Conservation (phyloP, 2,329 filamentous ascomycete species). For the Ascochyta fabae region DNA sequence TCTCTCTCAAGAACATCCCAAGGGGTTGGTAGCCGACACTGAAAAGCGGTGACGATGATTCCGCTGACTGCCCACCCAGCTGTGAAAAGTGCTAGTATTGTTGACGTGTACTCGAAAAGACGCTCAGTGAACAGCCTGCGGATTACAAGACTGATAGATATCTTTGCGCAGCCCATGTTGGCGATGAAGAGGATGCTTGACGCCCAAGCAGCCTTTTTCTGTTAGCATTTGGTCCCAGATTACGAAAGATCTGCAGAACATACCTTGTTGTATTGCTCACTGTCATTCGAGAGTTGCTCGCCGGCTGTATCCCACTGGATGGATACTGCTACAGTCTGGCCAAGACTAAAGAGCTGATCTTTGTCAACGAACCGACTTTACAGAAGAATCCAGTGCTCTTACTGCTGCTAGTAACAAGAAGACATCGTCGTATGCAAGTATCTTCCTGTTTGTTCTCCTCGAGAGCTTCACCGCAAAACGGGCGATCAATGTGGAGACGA, state of each 20-base stretch:
- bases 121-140: slow-evolving; percentile 27
- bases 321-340: slow-evolving; percentile 36
- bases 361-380: not conserved
- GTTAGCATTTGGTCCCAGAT: slow-evolving; percentile 5
- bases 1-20: slow-evolving; percentile 24
- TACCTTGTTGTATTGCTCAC: slow-evolving; percentile 33
- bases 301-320: slow-evolving; percentile 32
- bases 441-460: slow-evolving; percentile 22
- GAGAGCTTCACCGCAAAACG: slow-evolving; percentile 37
- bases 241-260: not conserved
- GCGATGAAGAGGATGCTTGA: slow-evolving; percentile 37
- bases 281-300: slow-evolving; percentile 20
- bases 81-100: slow-evolving; percentile 29
- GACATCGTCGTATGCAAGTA: slow-evolving; percentile 31
- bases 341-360: slow-evolving; percentile 36
- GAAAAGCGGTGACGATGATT: slow-evolving; percentile 33
- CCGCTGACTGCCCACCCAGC: slow-evolving; percentile 34
- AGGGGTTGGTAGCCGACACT: slow-evolving; percentile 30
- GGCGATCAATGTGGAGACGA: slow-evolving; percentile 29
- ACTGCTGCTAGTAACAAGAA: slow-evolving; percentile 38
- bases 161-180: slow-evolving; percentile 39
- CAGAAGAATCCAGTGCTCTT: not conserved
- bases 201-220: slow-evolving; percentile 32
- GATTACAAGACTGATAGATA: slow-evolving; percentile 35
- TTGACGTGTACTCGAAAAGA: slow-evolving; percentile 23